Conservation (phyloP, 352 stramenopile genomes). For the Hyaloperonospora brassicae region DNA sequence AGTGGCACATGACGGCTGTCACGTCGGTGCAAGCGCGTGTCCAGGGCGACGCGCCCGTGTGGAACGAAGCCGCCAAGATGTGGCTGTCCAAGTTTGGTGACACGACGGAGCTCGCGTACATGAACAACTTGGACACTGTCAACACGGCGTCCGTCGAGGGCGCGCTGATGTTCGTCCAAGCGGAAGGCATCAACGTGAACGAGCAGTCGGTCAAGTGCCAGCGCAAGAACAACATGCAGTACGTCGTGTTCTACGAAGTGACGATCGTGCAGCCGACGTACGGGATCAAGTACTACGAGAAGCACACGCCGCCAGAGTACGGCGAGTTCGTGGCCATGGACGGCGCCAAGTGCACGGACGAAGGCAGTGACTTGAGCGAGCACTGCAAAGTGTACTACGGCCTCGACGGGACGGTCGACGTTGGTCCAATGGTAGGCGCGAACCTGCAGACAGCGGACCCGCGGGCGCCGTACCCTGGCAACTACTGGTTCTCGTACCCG, state of each 20-base stretch:
- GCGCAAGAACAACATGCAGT: slow-evolving; percentile 67
- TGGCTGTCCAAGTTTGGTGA: slow-evolving; percentile 24
- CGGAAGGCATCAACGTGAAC: slow-evolving; percentile 59
- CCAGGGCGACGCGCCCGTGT: slow-evolving; percentile 35
- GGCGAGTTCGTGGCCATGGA: slow-evolving; percentile 57
- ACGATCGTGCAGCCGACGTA: slow-evolving; percentile 49
- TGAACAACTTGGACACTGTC: slow-evolving; percentile 50
- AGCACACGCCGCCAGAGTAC: slow-evolving; percentile 37
- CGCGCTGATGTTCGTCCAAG: slow-evolving; percentile 73
- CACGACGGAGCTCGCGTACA: slow-evolving; percentile 21
- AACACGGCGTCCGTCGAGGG: slow-evolving; percentile 74
- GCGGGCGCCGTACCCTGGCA: slow-evolving; percentile 63
- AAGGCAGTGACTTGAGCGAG: slow-evolving; percentile 24
- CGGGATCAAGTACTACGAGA: slow-evolving; percentile 42
- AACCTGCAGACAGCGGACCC: slow-evolving; percentile 35
- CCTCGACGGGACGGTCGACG: slow-evolving; percentile 27
- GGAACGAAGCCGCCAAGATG: slow-evolving; percentile 9
- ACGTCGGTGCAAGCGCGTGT: slow-evolving; percentile 36
- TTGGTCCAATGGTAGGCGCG: slow-evolving; percentile 44
- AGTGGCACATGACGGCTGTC: slow-evolving; percentile 25
- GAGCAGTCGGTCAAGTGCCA: slow-evolving; percentile 29
- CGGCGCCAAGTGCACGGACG: slow-evolving; percentile 44
- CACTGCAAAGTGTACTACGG: slow-evolving; percentile 53
- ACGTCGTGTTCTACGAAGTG: slow-evolving; percentile 67
- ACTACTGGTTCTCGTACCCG: slow-evolving; percentile 79